Percentiles rank a stretch among this genome's conserved stretches.
These are phyloP conservation scores for Salix viminalis DNA, from an alignment of 345 rosid genomes.

Conservation along the genomic window DNA sequence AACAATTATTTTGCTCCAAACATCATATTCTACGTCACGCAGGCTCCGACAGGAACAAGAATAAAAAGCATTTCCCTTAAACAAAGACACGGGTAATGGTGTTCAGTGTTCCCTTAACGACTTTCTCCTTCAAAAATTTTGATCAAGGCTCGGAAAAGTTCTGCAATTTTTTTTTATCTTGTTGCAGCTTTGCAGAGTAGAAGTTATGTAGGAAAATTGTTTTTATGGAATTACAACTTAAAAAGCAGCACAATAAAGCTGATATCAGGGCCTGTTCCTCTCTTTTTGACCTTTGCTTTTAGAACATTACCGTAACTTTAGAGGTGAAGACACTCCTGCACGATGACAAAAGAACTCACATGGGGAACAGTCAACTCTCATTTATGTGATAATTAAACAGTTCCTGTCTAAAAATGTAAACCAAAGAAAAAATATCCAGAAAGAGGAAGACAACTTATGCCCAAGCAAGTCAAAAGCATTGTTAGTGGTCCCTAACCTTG, in stretches of 20 bases:
- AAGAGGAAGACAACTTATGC: neutral
- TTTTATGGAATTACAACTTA: neutral
- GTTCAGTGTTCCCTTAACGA: neutral
- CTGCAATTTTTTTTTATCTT: neutral
- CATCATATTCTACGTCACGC: neutral
- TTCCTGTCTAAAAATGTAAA: neutral
- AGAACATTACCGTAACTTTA: neutral
- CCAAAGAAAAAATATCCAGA: neutral
- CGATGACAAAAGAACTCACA: neutral
- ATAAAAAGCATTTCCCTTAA: neutral
- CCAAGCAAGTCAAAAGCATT: neutral
- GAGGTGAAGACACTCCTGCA: neutral
- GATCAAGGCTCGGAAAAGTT: neutral
- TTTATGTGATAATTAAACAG: neutral
- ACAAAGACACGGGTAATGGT: constrained; percentile 10
- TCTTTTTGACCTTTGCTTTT: neutral
- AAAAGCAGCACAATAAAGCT: neutral
- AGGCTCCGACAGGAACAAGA: neutral
- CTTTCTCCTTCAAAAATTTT: neutral
- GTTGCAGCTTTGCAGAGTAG: neutral
- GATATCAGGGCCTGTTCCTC: neutral
- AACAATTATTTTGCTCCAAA: neutral
- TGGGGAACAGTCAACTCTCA: neutral
- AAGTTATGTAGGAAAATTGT: neutral
- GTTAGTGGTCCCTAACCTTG: neutral